Evolutionary conservation across 2,329 filamentous ascomycete species (phyloP), one percentile per base, ranked within the genome.

Genomic region (Escovopsis sp.): DNA sequence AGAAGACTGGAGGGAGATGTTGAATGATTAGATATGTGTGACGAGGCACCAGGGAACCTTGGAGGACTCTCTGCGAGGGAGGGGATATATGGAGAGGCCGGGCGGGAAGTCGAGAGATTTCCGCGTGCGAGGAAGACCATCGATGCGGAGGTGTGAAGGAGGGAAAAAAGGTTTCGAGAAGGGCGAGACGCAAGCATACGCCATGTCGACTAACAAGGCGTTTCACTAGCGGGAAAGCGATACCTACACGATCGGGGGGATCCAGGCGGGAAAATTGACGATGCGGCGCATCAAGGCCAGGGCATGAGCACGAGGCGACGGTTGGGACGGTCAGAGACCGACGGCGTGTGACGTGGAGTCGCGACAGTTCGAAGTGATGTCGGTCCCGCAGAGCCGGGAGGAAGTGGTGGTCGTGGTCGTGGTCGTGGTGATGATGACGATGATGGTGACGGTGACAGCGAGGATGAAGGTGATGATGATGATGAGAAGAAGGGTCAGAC

Each of bases 401-500:
- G 13, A 15, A 28, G 13, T 28, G n/a, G 27, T 15, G 15, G 27
- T 38, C 27, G 29, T 33, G 31, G 35, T 31, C 33, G 37, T 19
- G 34, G 40, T 37, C 33, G 41, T 40, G 41, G 37, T 39, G 39
- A 38, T 39, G 29, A 19, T n/a, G n/a, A n/a, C n/a, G n/a, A n/a
- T n/a, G n/a, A n/a, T n/a, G n/a, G n/a, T n/a, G n/a, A n/a, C n/a
- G n/a, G n/a, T n/a, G n/a, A n/a, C n/a, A n/a, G n/a, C n/a, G n/a
- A n/a, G n/a, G n/a, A n/a, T n/a, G n/a, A n/a, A n/a, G n/a, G n/a
- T n/a, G n/a, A n/a, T n/a, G n/a, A 25, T 25, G 21, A 25, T 25
- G 21, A 11, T 11, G 21, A 25, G 21, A 9, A 8, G 21, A 11
- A 9, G 8, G 21, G 21, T 25, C 21, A n/a, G n/a, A n/a, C n/a